Conservation (phyloP, 2,329 filamentous ascomycete species). For the Nemania bipapillata region DNA sequence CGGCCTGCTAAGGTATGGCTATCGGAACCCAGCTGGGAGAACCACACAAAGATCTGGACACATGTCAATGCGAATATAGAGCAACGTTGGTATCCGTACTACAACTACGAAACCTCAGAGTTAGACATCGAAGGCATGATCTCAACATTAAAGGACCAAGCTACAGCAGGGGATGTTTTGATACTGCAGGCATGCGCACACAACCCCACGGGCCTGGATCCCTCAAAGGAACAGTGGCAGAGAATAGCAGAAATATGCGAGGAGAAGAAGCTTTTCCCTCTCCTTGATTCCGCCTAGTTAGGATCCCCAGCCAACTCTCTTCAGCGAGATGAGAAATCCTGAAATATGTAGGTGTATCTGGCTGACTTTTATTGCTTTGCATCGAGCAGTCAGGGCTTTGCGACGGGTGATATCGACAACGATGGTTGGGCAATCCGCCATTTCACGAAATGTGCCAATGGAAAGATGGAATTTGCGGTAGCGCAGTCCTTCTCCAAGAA, state of each 20-base stretch:
- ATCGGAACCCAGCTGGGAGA: conserved; percentile 50
- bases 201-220: conserved; percentile 55
- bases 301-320: not conserved
- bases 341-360: not conserved
- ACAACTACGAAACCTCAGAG: conserved; percentile 38
- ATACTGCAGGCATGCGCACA: conserved; percentile 55
- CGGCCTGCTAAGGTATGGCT: conserved; percentile 50
- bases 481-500: conserved; percentile 55
- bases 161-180: conserved; percentile 49
- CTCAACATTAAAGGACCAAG: conserved; percentile 41
- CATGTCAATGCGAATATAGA: conserved; percentile 40
- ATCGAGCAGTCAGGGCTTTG: conserved; percentile 52
- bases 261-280: conserved; percentile 48
- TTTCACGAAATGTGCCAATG: conserved; percentile 37
- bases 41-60: conserved; percentile 51
- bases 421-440: conserved; percentile 53
- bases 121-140: conserved; percentile 51
- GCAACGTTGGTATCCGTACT: conserved; percentile 50
- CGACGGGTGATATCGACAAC: conserved; percentile 49
- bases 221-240: conserved; percentile 51
- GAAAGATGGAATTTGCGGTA: conserved; percentile 44
- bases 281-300: conserved; percentile 55
- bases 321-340: not conserved
- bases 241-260: conserved; percentile 49
- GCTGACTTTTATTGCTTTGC: not conserved